Percentiles rank a stretch among this genome's conserved stretches.
Conservation (phyloP, 495 filamentous ascomycete species). For the Penicillium malachiteum region DNA sequence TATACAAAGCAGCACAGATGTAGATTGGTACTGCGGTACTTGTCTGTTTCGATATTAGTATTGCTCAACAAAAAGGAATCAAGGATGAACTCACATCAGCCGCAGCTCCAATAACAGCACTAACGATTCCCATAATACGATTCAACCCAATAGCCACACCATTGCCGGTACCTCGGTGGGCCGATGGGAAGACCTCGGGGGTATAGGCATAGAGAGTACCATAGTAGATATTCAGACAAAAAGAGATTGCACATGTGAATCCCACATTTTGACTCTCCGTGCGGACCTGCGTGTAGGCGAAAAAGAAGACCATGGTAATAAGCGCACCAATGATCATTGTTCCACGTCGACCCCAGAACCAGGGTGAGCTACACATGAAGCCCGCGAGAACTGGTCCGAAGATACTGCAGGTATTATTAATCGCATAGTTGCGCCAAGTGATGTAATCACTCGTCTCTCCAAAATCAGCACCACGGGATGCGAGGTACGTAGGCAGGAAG, state of each 20-base stretch:
- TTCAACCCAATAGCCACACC: conserved; percentile 68
- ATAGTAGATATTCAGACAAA: conserved; percentile 70
- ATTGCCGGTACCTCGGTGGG: conserved; percentile 69
- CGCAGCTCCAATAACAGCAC: conserved; percentile 60
- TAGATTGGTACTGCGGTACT: conserved; percentile 63
- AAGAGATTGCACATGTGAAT: conserved; percentile 65
- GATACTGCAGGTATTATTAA: conserved; percentile 63
- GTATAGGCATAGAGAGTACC: conserved; percentile 67
- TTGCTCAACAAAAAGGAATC: background rate
- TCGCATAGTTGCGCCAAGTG: conserved; percentile 70
- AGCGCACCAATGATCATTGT: conserved; percentile 67
- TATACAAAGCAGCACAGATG: conserved; percentile 65
- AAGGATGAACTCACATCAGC: conserved; percentile 39
- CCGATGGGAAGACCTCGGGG: conserved; percentile 58
- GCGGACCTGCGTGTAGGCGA: conserved; percentile 64
- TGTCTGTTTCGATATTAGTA: conserved; percentile 29
- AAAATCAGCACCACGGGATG: conserved; percentile 44
- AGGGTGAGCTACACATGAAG: conserved; percentile 56
- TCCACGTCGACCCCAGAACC: conserved; percentile 58
- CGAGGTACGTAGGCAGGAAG: conserved; percentile 57
- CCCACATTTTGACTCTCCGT: conserved; percentile 59
- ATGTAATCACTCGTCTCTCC: conserved; percentile 49
- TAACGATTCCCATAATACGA: conserved; percentile 70
- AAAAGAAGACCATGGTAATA: conserved; percentile 65
- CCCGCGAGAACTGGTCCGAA: conserved; percentile 65